A percentile compares a stretch with the other conserved stretches of the same genome.
These are phyloP conservation scores for Hyaloscypha finlandica DNA, from an alignment of 495 filamentous ascomycete species.

Conservation along the genomic window DNA sequence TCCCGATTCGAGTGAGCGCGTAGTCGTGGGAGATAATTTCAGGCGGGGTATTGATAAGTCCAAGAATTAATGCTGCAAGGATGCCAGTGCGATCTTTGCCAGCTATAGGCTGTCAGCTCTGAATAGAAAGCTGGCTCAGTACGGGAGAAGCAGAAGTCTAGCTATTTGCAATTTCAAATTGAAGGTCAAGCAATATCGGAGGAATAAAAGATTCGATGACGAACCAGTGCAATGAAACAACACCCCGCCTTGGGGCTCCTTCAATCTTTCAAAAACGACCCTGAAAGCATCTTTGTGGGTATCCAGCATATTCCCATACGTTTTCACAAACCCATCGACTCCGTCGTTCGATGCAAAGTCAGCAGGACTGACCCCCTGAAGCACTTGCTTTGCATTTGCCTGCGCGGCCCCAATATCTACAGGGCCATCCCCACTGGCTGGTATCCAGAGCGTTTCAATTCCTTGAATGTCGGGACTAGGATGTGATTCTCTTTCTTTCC, in stretches of 20 bases:
- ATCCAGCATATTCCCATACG: conserved; percentile 46
- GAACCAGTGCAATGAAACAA: conserved; percentile 53
- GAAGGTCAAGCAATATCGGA: neutral
- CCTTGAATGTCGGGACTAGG: conserved; percentile 43
- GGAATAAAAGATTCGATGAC: conserved; percentile 34
- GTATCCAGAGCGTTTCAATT: conserved; percentile 43
- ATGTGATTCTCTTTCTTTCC: conserved; percentile 36
- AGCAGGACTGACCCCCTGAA: conserved; percentile 18
- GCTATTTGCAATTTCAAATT: neutral
- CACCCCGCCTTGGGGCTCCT: conserved; percentile 39
- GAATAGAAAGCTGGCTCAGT: neutral
- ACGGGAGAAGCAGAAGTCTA: neutral
- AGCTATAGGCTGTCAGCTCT: conserved; percentile 36
- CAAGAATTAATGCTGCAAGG: conserved; percentile 54
- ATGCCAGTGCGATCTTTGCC: conserved; percentile 67
- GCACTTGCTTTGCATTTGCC: neutral
- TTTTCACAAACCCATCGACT: conserved; percentile 40
- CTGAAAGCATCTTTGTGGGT: conserved; percentile 39
- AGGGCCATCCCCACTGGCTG: neutral
- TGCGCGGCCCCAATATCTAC: neutral
- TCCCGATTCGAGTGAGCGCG: conserved; percentile 48
- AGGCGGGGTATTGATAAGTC: conserved; percentile 48
- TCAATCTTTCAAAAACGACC: conserved; percentile 41
- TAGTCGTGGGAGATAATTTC: conserved; percentile 55
- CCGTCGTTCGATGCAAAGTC: conserved; percentile 44